Conservation (phyloP, 306 rosid genomes). For the Trichosanthes truncata region DNA sequence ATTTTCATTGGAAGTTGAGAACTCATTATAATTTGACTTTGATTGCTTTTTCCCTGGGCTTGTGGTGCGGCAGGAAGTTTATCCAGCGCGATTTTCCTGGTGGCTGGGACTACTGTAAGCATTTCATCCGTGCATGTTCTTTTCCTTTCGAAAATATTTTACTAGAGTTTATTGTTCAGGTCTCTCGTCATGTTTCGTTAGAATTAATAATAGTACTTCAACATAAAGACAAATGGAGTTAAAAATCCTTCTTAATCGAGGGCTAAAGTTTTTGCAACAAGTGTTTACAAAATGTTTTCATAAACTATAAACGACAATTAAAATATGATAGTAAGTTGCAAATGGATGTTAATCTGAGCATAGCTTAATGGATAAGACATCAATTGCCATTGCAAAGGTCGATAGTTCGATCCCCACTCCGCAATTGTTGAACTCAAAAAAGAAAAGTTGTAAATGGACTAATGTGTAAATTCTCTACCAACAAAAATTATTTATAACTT, state of each 20-base stretch:
- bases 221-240: background rate
- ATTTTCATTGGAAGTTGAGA: background rate
- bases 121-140: background rate
- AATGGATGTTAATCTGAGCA: too few relatives aligned
- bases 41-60: background rate
- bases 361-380: too few relatives aligned
- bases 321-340: too few relatives aligned
- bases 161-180: background rate
- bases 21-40: background rate
- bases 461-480: background rate
- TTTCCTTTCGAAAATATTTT: background rate
- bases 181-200: background rate
- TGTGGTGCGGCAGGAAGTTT: constrained; percentile 45
- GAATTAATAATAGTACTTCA: background rate
- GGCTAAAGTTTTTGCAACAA: background rate
- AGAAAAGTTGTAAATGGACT: background rate
- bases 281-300: background rate
- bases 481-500: background rate
- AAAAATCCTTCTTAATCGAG: background rate
- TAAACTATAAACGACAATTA: background rate
- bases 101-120: constrained; percentile 64
- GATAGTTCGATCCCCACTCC: too few relatives aligned
- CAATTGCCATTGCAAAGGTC: too few relatives aligned
- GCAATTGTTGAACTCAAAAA: too few relatives aligned
- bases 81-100: constrained; percentile 52